These are phyloP conservation scores for Penicillium sumatraense DNA, from an alignment of 2,329 filamentous ascomycete genomes.

Conservation along the genomic window DNA sequence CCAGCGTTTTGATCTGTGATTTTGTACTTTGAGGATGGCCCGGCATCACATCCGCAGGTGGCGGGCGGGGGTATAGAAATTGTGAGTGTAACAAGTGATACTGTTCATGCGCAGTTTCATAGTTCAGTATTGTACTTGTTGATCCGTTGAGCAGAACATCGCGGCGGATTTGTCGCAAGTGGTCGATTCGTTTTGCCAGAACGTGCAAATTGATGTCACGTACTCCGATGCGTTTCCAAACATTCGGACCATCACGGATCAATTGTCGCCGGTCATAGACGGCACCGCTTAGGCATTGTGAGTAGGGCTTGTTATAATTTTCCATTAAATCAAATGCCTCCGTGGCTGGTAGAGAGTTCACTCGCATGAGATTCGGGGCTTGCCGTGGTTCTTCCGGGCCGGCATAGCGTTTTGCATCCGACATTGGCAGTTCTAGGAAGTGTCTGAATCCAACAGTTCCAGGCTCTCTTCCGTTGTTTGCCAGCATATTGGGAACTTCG, in stretches of 20 bases:
- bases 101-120: slow-evolving; percentile 36
- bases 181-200: slow-evolving; percentile 41
- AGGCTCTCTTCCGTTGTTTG: slow-evolving; percentile 49
- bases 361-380: slow-evolving; percentile 24
- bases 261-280: slow-evolving; percentile 42
- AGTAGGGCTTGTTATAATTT: slow-evolving; percentile 40
- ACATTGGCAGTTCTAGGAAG: slow-evolving; percentile 52
- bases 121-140: slow-evolving; percentile 41
- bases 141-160: slow-evolving; percentile 36
- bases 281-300: slow-evolving; percentile 40
- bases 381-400: slow-evolving; percentile 26
- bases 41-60: slow-evolving; percentile 25
- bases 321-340: slow-evolving; percentile 42
- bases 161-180: slow-evolving; percentile 39
- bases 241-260: slow-evolving; percentile 41
- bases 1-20: slow-evolving; percentile 51
- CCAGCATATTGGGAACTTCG: slow-evolving; percentile 56
- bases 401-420: slow-evolving; percentile 37
- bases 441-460: slow-evolving; percentile 53
- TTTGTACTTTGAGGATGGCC: slow-evolving; percentile 43
- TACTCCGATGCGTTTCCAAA: slow-evolving; percentile 49
- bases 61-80: slow-evolving; percentile 43
- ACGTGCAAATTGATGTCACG: slow-evolving; percentile 40
- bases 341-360: slow-evolving; percentile 31
- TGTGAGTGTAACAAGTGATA: slow-evolving; percentile 42